Conservation (phyloP, 2,329 filamentous ascomycete species). For the Graphiopsis chlorocephala region DNA sequence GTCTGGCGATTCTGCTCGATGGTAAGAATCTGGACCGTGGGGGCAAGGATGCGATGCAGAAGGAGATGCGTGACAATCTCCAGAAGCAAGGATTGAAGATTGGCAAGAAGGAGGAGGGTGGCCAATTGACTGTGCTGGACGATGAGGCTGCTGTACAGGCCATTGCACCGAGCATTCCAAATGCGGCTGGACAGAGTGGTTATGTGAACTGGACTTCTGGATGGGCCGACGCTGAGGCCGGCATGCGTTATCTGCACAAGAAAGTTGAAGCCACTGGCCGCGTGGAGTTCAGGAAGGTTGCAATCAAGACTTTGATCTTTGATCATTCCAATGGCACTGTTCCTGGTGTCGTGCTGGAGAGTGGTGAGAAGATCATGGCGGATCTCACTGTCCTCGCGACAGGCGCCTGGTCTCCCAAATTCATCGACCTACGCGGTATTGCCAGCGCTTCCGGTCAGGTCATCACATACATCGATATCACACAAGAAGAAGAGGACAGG, state of each 20-base stretch:
- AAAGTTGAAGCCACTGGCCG: conserved; percentile 52
- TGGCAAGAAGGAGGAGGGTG: conserved; percentile 34
- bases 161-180: conserved; percentile 39
- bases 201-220: conserved; percentile 73
- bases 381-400: conserved; percentile 78
- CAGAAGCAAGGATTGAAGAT: conserved; percentile 46
- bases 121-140: conserved; percentile 38
- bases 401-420: conserved; percentile 78
- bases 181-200: conserved; percentile 58
- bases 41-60: conserved; percentile 45
- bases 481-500: conserved; percentile 63
- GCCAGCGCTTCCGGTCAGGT: conserved; percentile 79
- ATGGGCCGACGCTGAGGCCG: conserved; percentile 75
- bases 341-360: conserved; percentile 58
- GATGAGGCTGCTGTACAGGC: conserved; percentile 39
- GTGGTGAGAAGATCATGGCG: conserved; percentile 54
- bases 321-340: conserved; percentile 36
- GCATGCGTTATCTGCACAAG: conserved; percentile 63
- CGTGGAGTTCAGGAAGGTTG: conserved; percentile 49
- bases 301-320: conserved; percentile 47
- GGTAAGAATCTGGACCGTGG: conserved; percentile 39
- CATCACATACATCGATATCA: conserved; percentile 74
- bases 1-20: conserved; percentile 63
- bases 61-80: conserved; percentile 60
- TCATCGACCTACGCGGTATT: conserved; percentile 75